Base-by-base conservation (phyloP, 139 green algal genomes). In the Ettlia oleoabundans region DNA sequence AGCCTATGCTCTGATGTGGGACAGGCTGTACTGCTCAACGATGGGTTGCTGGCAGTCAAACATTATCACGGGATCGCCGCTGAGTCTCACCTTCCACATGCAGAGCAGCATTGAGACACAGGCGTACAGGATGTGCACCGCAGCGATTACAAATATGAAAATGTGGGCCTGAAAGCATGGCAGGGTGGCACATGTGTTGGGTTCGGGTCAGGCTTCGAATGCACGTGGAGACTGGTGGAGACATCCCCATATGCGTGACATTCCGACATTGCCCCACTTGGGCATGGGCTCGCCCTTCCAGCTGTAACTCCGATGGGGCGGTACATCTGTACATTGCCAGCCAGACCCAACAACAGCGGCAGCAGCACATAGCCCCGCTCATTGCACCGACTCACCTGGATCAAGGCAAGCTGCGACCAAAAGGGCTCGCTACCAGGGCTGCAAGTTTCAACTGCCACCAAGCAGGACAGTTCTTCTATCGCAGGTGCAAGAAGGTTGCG, bases 111-210 rank as follows among this genome's bases (percentile, higher is more conserved):
- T 77, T 21, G 80, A 84, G 6, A 51, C 6, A n/a, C 47, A 66
- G 2, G 85, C 85, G 35, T 89, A 89, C 3, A 74, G 3, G n/a
- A 89, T 72, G 43, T 89, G 85, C 9, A 83, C 67, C 4, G 55
- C 52, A 2, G 85, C 85, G 18, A 89, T 64, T 19, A 84, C 38
- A 63, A 89, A 89, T 9, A 89, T 71, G 37, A 89, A 73, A 21
- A 89, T 51, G 76, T 89, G 85, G 41, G 42, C n/a, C 28, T 43
- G 69, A 8, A 62, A n/a, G n/a, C n/a, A n/a, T n/a, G n/a, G n/a
- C n/a, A n/a, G n/a, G n/a, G n/a, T n/a, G n/a, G n/a, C n/a, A n/a
- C n/a, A n/a, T n/a, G n/a, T n/a, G n/a, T n/a, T n/a, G n/a, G n/a
- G n/a, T n/a, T n/a, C n/a, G n/a, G n/a, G n/a, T n/a, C n/a, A n/a